Conservation (phyloP, 768 basidiomycete genomes). For the Sporobolomyces pararoseus region DNA sequence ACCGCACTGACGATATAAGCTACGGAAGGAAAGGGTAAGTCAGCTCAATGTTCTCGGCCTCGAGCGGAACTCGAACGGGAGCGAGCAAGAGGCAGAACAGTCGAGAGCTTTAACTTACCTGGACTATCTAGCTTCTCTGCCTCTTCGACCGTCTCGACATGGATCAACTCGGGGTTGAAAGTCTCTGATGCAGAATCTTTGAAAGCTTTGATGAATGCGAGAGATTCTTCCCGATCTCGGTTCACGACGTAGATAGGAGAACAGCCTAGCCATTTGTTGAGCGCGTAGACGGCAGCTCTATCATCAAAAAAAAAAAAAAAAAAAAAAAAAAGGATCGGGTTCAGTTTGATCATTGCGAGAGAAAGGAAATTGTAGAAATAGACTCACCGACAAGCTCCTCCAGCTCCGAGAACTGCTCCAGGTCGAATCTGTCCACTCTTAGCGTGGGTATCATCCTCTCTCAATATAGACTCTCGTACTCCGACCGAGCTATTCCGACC, state of each 20-base stretch:
- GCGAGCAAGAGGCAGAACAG: too few species aligned
- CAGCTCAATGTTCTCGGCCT: too few species aligned
- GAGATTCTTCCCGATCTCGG: slow-evolving; percentile 43
- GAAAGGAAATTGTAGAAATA: background rate
- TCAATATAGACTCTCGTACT: slow-evolving; percentile 30
- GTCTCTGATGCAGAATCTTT: slow-evolving; percentile 24
- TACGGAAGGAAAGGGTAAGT: too few species aligned
- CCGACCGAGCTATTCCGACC: slow-evolving; percentile 32
- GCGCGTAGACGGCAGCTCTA: slow-evolving; percentile 43
- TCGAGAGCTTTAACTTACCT: slow-evolving; percentile 17
- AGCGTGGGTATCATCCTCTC: slow-evolving; percentile 32
- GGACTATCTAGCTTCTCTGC: slow-evolving; percentile 38
- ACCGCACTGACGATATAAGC: slow-evolving; percentile 45
- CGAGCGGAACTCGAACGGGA: too few species aligned
- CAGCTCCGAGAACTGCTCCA: slow-evolving; percentile 42
- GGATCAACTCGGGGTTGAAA: slow-evolving; percentile 42
- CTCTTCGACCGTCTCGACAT: slow-evolving; percentile 44
- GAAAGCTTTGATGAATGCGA: slow-evolving; percentile 39
- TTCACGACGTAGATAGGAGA: slow-evolving; percentile 46
- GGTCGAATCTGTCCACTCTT: slow-evolving; percentile 37
- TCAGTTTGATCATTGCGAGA: background rate
- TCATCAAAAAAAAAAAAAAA: accelerated
- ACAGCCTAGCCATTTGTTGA: slow-evolving; percentile 36
- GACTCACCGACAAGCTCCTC: slow-evolving; percentile 42
- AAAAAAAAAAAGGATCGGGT: background rate